phyloP scores from a whole-genome alignment of 148 eudicot species.

The Nepenthes gracilis region DNA sequence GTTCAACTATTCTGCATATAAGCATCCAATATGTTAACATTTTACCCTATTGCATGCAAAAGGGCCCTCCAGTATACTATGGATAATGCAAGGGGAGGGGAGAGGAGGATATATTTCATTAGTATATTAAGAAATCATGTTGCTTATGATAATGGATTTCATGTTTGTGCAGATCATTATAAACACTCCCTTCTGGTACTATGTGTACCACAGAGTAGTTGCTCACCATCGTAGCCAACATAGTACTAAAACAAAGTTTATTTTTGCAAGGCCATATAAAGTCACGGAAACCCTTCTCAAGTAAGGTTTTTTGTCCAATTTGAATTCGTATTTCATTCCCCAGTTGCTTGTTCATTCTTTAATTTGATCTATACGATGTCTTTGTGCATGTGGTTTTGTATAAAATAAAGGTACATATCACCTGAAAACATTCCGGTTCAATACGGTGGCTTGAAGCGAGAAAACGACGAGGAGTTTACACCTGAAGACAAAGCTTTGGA shows the following conservation, averaged over 20 bases:
- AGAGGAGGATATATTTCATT: no score
- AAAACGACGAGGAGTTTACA: constrained; percentile 43
- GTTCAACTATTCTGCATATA: no score
- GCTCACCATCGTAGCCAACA: constrained; percentile 26
- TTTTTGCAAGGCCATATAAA: constrained; percentile 52
- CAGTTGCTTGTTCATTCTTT: not conserved
- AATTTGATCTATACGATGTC: not conserved
- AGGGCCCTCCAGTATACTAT: no score
- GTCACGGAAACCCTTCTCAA: constrained; percentile 66
- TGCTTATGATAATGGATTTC: not conserved
- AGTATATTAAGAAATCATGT: no score
- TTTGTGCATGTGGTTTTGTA: not conserved
- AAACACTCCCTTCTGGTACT: constrained; percentile 68
- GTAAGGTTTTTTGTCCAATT: constrained; percentile 17
- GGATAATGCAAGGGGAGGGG: no score
- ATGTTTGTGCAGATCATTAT: constrained; percentile 48
- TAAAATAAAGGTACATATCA: constrained; percentile 42
- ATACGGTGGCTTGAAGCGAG: constrained; percentile 74
- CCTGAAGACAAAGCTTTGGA: constrained; percentile 17
- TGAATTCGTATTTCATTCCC: not conserved
- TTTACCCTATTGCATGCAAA: no score
- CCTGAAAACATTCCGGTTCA: constrained; percentile 51
- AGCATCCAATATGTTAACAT: no score
- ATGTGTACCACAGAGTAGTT: constrained; percentile 37
- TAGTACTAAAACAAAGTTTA: constrained; percentile 35